Evolutionary conservation across 164 flowering plant genomes (phyloP).

Genomic region (Protea cynaroides): DNA sequence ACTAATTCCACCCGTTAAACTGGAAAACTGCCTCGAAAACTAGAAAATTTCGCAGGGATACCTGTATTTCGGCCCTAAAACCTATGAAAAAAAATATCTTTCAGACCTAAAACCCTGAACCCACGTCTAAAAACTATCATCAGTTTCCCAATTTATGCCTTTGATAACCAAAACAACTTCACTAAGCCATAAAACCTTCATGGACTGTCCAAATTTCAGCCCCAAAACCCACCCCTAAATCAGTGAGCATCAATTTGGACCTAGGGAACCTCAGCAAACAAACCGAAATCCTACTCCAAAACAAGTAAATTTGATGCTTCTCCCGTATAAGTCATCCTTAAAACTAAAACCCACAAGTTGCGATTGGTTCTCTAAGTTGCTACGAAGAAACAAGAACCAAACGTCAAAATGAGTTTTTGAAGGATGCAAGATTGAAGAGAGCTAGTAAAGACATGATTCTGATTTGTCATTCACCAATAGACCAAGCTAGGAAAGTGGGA

Average conservation of each 20-base stretch:
- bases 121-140: conserved; percentile 1
- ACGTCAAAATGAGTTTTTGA: conserved; percentile 1
- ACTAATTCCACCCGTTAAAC: no score
- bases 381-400: conserved; percentile 1
- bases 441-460: background rate
- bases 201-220: background rate
- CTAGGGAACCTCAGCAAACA: no score
- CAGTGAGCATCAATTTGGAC: no score
- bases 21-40: background rate
- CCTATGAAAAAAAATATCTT: no score
- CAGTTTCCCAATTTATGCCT: background rate
- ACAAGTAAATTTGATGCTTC: background rate
- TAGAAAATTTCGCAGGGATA: background rate
- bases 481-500: background rate
- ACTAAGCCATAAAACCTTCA: background rate
- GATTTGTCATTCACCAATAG: background rate
- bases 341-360: conserved; percentile 1
- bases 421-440: background rate
- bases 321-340: background rate
- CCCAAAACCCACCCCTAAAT: background rate
- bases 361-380: background rate
- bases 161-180: conserved; percentile 3
- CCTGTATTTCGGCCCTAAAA: conserved; percentile 5
- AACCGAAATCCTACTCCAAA: background rate
- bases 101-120: conserved; percentile 5